Evolutionary conservation across 768 basidiomycete species (phyloP), one percentile per base, ranked within the genome.

Genomic region (Suillus subalutaceus): DNA sequence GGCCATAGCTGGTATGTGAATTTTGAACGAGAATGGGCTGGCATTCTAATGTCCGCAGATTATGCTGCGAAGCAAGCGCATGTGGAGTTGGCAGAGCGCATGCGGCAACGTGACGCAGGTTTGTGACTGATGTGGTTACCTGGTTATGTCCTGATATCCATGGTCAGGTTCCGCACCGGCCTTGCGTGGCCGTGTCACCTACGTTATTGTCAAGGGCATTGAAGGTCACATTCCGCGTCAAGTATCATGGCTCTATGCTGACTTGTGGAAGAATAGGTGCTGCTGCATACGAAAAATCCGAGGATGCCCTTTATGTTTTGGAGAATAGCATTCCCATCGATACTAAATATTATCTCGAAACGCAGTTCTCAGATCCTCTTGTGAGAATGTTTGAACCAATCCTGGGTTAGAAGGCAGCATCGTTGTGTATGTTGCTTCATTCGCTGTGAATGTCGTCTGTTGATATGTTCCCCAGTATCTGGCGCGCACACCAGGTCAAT

Each of bases 361-460:
- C 99, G 72, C 97, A 99, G 74, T 86, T 99, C 0, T 94, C 96
- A 1, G 99, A 99, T 75, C 97, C 97, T 9, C 83, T 99, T 1
- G 86, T 99, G 89, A 86, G 97, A 67, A 99, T 99, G 68, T 99
- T 99, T 75, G 97, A 99, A 75, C 97, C 97, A 16, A 94, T 99
- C 72, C 79, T 99, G 15, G 97, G 97, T 1, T 96, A 96, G 48
- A 96, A 93, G 71, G 94, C 97, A 6, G 82, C 85, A 23, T 92
- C 91, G 7, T 78, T 99, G 26, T 79, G 96, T 96, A 71, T 72
- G 92, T 79, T 23, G 41, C 46, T 55, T 41, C 20, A 43, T 23
- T 66, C 52, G 13, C 58, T 66, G 15, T 61, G 43, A 67, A 62
- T 66, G 60, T 66, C 55, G 37, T 59, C 23, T 43, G 46, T 68